A percentile compares a stretch with the other conserved stretches of the same genome.
These are phyloP conservation scores for Exophiala sp. DNA, from an alignment of 2,329 filamentous ascomycete species.

Conservation along the genomic window DNA sequence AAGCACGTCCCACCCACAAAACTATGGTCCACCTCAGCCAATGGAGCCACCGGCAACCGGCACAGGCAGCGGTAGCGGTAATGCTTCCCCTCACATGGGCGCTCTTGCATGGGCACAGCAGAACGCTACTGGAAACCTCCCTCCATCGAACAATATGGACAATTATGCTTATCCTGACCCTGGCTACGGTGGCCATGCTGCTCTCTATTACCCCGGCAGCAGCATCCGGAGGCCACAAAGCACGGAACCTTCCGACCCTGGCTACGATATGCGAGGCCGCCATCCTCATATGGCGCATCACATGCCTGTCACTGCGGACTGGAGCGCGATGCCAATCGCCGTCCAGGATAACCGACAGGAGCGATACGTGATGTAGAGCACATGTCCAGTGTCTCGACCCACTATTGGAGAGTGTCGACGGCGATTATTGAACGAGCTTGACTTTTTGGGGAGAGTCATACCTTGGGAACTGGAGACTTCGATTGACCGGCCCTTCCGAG, in stretches of 20 bases:
- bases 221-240: constrained; percentile 70
- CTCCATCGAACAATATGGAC: constrained; percentile 67
- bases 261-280: constrained; percentile 58
- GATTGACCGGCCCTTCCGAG: constrained; percentile 12
- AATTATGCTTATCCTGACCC: constrained; percentile 82
- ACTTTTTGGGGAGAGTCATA: background rate
- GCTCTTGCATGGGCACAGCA: constrained; percentile 84
- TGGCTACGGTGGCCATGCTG: constrained; percentile 54
- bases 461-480: background rate
- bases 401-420: background rate
- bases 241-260: constrained; percentile 61
- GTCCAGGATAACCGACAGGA: constrained; percentile 26
- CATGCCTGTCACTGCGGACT: constrained; percentile 22
- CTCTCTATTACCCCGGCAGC: constrained; percentile 68
- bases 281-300: constrained; percentile 22
- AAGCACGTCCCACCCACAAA: constrained; percentile 79
- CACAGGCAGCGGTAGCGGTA: constrained; percentile 69
- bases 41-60: constrained; percentile 75
- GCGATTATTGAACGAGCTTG: constrained; percentile 1
- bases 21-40: constrained; percentile 78
- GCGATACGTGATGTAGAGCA: constrained; percentile 22
- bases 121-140: constrained; percentile 63
- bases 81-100: constrained; percentile 80
- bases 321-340: constrained; percentile 22
- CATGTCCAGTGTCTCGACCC: constrained; percentile 5